Percentiles rank a stretch among this genome's conserved stretches.
Conservation (phyloP, 768 basidiomycete genomes). For the Chlorophyllum brunneum region DNA sequence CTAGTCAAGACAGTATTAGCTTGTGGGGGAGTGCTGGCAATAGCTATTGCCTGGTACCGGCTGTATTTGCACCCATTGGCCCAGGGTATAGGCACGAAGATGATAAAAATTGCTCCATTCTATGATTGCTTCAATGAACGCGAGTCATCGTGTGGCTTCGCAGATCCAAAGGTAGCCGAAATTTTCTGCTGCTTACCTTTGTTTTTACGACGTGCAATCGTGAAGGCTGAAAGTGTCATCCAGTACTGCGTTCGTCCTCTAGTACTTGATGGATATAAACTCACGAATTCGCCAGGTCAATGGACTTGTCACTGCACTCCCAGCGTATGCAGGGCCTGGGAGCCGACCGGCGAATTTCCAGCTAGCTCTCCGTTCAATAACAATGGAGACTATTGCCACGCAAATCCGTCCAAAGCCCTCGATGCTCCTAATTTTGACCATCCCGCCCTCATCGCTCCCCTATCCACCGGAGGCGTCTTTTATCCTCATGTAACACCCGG, state of each 20-base stretch:
- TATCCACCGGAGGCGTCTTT: constrained; percentile 12
- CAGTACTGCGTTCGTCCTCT: constrained; percentile 22
- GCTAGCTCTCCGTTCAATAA: constrained; percentile 22
- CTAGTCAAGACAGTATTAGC: not conserved
- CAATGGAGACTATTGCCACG: constrained; percentile 30
- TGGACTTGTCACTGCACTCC: constrained; percentile 17
- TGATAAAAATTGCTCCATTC: constrained; percentile 25
- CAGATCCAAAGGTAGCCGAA: constrained; percentile 21
- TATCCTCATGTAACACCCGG: constrained; percentile 18
- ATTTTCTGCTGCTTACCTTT: constrained; percentile 26
- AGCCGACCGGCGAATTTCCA: constrained; percentile 18
- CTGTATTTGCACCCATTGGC: constrained; percentile 24
- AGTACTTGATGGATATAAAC: not conserved
- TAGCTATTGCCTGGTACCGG: constrained; percentile 10
- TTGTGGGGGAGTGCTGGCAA: too few relatives aligned
- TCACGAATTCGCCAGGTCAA: constrained; percentile 18
- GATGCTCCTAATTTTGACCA: constrained; percentile 22
- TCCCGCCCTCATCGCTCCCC: constrained; percentile 20
- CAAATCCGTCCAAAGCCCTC: constrained; percentile 22
- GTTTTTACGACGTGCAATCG: constrained; percentile 30
- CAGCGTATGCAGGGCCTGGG: not conserved
- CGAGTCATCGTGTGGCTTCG: constrained; percentile 25
- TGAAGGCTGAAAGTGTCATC: constrained; percentile 25
- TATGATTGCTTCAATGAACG: constrained; percentile 23
- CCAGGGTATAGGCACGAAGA: constrained; percentile 22